A percentile compares a stretch with the other conserved stretches of the same genome.
phyloP scores from a whole-genome alignment of 768 basidiomycete genomes.

The Russula sp. region DNA sequence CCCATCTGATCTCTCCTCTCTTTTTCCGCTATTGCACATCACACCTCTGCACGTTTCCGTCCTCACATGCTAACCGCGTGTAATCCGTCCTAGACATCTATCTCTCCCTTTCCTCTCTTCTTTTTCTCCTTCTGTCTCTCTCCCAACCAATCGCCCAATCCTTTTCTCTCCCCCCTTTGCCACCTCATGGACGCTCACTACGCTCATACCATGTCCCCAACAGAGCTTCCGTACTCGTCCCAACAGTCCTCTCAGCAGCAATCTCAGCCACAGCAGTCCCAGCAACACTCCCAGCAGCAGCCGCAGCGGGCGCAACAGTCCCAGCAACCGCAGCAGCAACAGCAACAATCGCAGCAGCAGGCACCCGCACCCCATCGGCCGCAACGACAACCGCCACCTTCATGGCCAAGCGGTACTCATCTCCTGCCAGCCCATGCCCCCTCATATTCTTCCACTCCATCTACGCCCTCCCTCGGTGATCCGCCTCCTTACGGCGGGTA shows the following conservation, averaged over 20 bases:
- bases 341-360: slow-evolving; percentile 11
- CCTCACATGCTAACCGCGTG: slow-evolving; percentile 29
- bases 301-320: slow-evolving; percentile 6
- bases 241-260: slow-evolving; percentile 34
- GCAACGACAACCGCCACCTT: slow-evolving; percentile 36
- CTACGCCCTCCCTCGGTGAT: slow-evolving; percentile 30
- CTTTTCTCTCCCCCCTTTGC: slow-evolving; percentile 3
- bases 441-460: slow-evolving; percentile 26
- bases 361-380: slow-evolving; percentile 6
- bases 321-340: slow-evolving; percentile 6
- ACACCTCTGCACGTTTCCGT: slow-evolving; percentile 20
- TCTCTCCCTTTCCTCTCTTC: slow-evolving; percentile 10
- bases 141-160: slow-evolving; percentile 22
- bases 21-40: slow-evolving; percentile 27
- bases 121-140: slow-evolving; percentile 9
- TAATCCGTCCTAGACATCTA: slow-evolving; percentile 22
- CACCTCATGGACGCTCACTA: slow-evolving; percentile 34
- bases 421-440: slow-evolving; percentile 30
- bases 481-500: slow-evolving; percentile 30
- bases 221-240: slow-evolving; percentile 37
- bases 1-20: slow-evolving; percentile 28
- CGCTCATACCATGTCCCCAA: slow-evolving; percentile 34
- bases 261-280: slow-evolving; percentile 29
- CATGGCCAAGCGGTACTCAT: slow-evolving; percentile 31
- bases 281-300: slow-evolving; percentile 29